Base-by-base conservation (phyloP, 2,329 filamentous ascomycete genomes). In the Daldinia eschscholtzii region DNA sequence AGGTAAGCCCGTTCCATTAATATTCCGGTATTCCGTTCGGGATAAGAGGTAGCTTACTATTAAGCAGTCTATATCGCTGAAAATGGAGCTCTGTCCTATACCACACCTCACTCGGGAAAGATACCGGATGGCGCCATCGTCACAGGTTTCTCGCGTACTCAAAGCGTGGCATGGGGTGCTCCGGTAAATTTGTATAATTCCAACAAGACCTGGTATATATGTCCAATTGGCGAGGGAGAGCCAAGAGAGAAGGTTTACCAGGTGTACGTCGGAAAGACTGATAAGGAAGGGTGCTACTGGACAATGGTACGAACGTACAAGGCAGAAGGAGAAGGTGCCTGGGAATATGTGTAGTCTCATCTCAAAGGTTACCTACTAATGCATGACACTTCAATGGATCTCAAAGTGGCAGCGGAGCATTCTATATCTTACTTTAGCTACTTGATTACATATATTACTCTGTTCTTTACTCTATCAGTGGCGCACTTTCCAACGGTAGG, bases 51-150 rank as follows among this genome's bases (percentile, higher is more conserved):
- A 35, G 18, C 33, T 67, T n/a, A 15, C 28, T 15, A 9, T 13
- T n/a, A 41, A 15, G 57, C 12, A 74, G 72, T 73, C 0, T 74
- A 74, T 37, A 20, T 74, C 4, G 71, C 61, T 10, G 50, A 68
- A 5, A 68, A 73, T 57, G 71, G 71, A 0, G 41, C 70, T 15
- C 66, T 74, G 7, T 74, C 72, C 13, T 73, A 64, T 57, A 73
- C 71, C 0, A 39, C 58, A 18, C 67, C 72, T 13, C 70, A 74
- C 48, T 72, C 71, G 4, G 66, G 59, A 37, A 50, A 55, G 18
- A 63, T 74, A 2, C 72, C 72, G 0, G 9, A 63, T 1, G 66
- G 67, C 4, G 66, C 66, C 26, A 42, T 37, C 4, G 26, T 65
- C 15, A 62, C 53, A 6, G 72, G 71, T 1, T 74, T 73, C 28